Evolutionary conservation across 2,329 filamentous ascomycete genomes (phyloP).

Genomic region (Lojkania enalia): DNA sequence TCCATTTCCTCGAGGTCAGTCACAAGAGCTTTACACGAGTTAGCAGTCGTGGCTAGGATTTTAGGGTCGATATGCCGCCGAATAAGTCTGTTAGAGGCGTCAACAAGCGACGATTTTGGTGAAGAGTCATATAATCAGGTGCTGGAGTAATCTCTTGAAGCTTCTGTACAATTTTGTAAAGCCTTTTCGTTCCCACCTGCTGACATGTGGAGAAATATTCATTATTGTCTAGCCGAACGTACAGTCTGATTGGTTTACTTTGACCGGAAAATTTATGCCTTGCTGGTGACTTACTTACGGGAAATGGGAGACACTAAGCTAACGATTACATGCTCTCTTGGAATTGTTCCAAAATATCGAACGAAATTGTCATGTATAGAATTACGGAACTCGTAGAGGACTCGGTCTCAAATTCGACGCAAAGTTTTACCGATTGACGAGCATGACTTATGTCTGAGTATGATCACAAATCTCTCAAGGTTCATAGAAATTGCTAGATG

Average conservation of each 20-base stretch:
- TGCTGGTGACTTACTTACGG: not conserved
- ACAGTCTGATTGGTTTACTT: not conserved
- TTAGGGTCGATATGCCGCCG: not conserved
- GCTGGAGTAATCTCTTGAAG: no score
- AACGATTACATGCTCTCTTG: not conserved
- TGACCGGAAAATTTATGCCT: not conserved
- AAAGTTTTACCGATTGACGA: no score
- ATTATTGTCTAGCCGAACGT: no score
- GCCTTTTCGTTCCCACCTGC: no score
- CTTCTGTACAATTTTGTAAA: no score
- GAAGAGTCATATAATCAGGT: no score
- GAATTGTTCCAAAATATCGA: not conserved
- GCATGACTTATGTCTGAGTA: not conserved
- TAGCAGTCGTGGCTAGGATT: not conserved
- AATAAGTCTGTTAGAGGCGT: not conserved
- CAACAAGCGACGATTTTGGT: no score
- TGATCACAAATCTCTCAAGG: slow-evolving; percentile 2
- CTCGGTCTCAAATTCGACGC: not conserved
- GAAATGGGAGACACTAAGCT: not conserved
- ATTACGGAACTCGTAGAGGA: not conserved
- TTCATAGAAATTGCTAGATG: slow-evolving; percentile 3
- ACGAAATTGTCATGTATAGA: slow-evolving; percentile 5
- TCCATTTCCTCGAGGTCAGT: no score
- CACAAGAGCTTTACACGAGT: not conserved
- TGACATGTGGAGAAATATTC: no score